phyloP scores from a whole-genome alignment of 1,284 basidiomycete species.

The Rhodotorula sp. region DNA sequence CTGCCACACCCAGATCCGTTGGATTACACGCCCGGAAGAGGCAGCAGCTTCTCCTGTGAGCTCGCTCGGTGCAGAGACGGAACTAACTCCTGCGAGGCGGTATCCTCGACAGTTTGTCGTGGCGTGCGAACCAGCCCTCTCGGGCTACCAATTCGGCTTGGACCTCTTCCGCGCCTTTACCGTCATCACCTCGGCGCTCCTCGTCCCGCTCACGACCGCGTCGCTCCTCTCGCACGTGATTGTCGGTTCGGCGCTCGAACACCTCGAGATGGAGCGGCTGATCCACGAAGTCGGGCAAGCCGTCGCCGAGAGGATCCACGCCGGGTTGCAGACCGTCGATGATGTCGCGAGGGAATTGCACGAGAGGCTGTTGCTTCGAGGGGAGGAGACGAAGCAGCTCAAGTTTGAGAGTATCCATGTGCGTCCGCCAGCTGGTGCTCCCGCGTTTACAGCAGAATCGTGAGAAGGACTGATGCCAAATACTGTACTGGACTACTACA shows the following conservation, averaged over 20 bases:
- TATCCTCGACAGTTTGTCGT: slow-evolving; percentile 75
- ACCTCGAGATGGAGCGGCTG: slow-evolving; percentile 93
- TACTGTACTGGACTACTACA: slow-evolving; percentile 47
- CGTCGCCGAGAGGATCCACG: slow-evolving; percentile 85
- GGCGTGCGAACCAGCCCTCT: slow-evolving; percentile 92
- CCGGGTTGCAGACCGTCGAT: slow-evolving; percentile 82
- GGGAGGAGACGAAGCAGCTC: slow-evolving; percentile 95
- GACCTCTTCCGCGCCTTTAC: slow-evolving; percentile 95
- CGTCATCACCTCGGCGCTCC: slow-evolving; percentile 81
- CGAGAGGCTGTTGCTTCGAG: slow-evolving; percentile 83
- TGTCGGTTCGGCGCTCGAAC: slow-evolving; percentile 93
- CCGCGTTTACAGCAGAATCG: neutral
- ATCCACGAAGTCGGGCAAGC: slow-evolving; percentile 90
- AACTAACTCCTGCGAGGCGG: too few species aligned
- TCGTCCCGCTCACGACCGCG: slow-evolving; percentile 94
- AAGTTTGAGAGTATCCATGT: slow-evolving; percentile 88
- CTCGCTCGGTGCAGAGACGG: too few species aligned
- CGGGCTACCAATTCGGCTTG: slow-evolving; percentile 49
- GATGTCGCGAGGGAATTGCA: slow-evolving; percentile 92
- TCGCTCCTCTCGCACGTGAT: slow-evolving; percentile 96
- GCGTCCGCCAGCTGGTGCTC: neutral
- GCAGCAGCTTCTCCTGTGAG: neutral
- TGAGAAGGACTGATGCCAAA: neutral
- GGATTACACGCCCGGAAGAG: too few species aligned
- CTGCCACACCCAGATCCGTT: too few species aligned